Evolutionary conservation across 2,329 filamentous ascomycete species (phyloP).

Genomic region (Phaeoacremonium minimum): DNA sequence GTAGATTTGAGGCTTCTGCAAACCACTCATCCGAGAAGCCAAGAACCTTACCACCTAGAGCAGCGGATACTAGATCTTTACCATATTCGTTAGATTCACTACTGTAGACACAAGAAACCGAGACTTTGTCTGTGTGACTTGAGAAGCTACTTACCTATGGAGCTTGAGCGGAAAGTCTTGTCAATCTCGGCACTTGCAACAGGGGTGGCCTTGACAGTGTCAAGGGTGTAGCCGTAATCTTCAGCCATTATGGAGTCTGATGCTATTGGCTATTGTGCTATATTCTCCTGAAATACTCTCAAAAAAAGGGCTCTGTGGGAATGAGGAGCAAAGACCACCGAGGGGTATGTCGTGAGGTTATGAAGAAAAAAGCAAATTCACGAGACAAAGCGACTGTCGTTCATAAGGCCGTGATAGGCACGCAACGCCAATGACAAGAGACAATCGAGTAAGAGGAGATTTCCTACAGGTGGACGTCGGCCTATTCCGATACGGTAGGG

Average conservation of each 20-base stretch:
- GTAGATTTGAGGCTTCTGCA: slow-evolving; percentile 58
- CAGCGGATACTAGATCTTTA: slow-evolving; percentile 10
- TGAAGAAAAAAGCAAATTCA: neutral
- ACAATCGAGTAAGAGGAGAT: slow-evolving; percentile 9
- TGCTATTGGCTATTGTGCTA: neutral
- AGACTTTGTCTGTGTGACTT: neutral
- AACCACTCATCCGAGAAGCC: slow-evolving; percentile 68
- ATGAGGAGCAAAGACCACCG: too few species aligned
- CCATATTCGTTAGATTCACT: slow-evolving; percentile 1
- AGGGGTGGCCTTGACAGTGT: slow-evolving; percentile 42
- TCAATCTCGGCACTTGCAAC: slow-evolving; percentile 54
- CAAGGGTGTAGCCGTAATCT: slow-evolving; percentile 51
- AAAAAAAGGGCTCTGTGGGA: too few species aligned
- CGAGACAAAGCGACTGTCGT: neutral
- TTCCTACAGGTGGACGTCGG: neutral
- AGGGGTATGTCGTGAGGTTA: too few species aligned
- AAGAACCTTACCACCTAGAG: slow-evolving; percentile 54
- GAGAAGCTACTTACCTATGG: slow-evolving; percentile 43
- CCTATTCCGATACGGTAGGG: neutral
- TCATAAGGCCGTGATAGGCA: slow-evolving; percentile 5
- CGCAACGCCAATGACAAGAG: slow-evolving; percentile 7
- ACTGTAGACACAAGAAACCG: neutral
- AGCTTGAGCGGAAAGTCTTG: slow-evolving; percentile 55
- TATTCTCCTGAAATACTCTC: neutral
- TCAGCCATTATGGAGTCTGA: slow-evolving; percentile 25